Evolutionary conservation across 805 yeast species (phyloP), one percentile per base, ranked within the genome.

Genomic region (Wickerhamiella galacta): DNA sequence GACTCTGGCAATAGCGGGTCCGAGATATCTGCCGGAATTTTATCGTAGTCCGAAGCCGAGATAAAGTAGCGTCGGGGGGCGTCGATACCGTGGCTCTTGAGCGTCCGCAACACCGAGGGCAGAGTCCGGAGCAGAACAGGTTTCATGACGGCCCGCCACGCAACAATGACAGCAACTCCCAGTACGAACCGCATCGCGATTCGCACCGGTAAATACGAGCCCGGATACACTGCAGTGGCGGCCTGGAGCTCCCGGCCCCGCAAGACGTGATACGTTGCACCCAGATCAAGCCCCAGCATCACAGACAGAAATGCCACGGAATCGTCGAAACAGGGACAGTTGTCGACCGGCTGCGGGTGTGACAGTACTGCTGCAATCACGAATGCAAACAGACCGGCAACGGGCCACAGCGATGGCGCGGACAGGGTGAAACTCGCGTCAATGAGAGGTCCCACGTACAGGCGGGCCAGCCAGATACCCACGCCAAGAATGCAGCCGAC

Each of bases 281-380:
- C 63, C 17, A 76, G 41, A 39, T 78, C 90, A 5, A 77, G 45
- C 0, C 98, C 98, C 28, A 72, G 57, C 11, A 83, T 60, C 27
- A 85, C 95, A 3, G 94, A 94, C 33, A 85, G 59, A 46, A 87
- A 87, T 4, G 96, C 93, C 20, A 87, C 93, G 14, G 83, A 72
- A 51, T 87, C 98, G 48, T 85, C 95, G 49, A 76, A 87, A 52
- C 98, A 90, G 1, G 98, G 98, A 49, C 98, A 87, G 43, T 75
- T 77, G 45, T 90, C 98, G 15, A 78, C 72, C 2, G 96, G 96
- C 37, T 67, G 70, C 0, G 83, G 78, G 54, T 83, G 93, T 26
- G 63, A 53, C 44, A 76, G 72, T 16, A 85, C 65, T 2, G 34
- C 21, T 11, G 30, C 16, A 3, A 33, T 14, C 1, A 41, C 36